Percentiles rank a stretch among this genome's conserved stretches.
phyloP scores from a whole-genome alignment of 1,284 basidiomycete genomes.

The Porodaedalea pini region DNA sequence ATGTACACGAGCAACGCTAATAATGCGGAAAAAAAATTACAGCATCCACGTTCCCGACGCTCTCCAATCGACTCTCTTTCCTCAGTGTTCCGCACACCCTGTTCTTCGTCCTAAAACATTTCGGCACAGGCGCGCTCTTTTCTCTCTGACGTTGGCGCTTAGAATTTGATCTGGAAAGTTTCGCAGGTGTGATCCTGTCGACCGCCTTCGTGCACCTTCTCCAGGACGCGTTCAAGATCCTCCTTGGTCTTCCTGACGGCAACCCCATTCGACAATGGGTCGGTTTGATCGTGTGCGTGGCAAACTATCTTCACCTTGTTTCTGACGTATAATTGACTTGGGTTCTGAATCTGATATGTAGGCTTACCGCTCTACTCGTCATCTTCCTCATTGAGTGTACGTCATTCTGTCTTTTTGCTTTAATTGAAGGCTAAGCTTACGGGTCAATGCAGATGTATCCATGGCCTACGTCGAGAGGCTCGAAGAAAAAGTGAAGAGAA shows the following conservation, averaged over 20 bases:
- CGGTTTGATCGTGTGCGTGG: constrained; percentile 66
- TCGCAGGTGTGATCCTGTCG: constrained; percentile 66
- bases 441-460: constrained; percentile 52
- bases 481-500: constrained; percentile 11
- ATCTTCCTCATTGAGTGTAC: constrained; percentile 78
- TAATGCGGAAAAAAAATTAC: background rate
- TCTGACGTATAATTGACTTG: background rate
- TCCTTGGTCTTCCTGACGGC: constrained; percentile 46
- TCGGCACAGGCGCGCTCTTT: constrained; percentile 58
- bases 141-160: constrained; percentile 4
- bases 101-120: constrained; percentile 79
- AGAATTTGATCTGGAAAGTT: background rate
- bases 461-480: constrained; percentile 68
- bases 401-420: constrained; percentile 26
- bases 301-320: background rate
- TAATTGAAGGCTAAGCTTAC: too few relatives aligned
- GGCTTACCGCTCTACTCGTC: constrained; percentile 56
- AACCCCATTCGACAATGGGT: constrained; percentile 51
- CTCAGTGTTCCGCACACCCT: constrained; percentile 59
- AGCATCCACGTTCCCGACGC: constrained; percentile 68
- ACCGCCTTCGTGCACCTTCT: constrained; percentile 78
- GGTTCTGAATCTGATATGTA: constrained; percentile 28
- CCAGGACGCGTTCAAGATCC: constrained; percentile 65
- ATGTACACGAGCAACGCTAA: background rate
- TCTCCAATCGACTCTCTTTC: constrained; percentile 51